Evolutionary conservation across 495 filamentous ascomycete species (phyloP).

Genomic region (Penicillium tannophilum): DNA sequence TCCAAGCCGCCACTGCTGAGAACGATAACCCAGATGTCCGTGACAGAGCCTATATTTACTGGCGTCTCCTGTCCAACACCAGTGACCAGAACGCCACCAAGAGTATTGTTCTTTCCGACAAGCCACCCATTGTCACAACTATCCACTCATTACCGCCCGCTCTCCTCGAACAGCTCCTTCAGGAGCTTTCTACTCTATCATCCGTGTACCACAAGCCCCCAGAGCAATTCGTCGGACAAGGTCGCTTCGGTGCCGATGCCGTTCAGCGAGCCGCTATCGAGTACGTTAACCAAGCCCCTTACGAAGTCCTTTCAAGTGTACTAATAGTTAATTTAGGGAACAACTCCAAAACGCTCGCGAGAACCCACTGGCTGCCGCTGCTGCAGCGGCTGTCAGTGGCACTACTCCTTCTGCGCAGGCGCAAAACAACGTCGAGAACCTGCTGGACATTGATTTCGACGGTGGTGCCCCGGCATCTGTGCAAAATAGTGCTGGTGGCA

Average conservation of each 20-base stretch:
- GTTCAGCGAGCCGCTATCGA: constrained; percentile 96
- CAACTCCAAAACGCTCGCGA: constrained; percentile 88
- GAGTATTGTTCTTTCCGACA: constrained; percentile 90
- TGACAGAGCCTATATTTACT: constrained; percentile 97
- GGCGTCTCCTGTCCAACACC: constrained; percentile 83
- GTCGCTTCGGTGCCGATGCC: constrained; percentile 89
- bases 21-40: constrained; percentile 97
- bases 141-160: constrained; percentile 82
- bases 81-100: constrained; percentile 85
- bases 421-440: constrained; percentile 86
- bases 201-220: constrained; percentile 99
- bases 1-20: constrained; percentile 88
- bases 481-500: constrained; percentile 64
- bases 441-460: constrained; percentile 98
- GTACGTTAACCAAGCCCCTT: constrained; percentile 35
- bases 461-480: constrained; percentile 88
- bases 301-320: background rate
- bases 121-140: constrained; percentile 91
- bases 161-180: constrained; percentile 83
- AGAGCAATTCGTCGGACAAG: constrained; percentile 93
- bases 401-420: constrained; percentile 47
- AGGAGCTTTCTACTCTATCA: constrained; percentile 91
- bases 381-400: constrained; percentile 66
- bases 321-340: constrained; percentile 53
- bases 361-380: constrained; percentile 88